Evolutionary conservation across 2,329 filamentous ascomycete genomes (phyloP).

Genomic region (Fusarium euwallaceae): DNA sequence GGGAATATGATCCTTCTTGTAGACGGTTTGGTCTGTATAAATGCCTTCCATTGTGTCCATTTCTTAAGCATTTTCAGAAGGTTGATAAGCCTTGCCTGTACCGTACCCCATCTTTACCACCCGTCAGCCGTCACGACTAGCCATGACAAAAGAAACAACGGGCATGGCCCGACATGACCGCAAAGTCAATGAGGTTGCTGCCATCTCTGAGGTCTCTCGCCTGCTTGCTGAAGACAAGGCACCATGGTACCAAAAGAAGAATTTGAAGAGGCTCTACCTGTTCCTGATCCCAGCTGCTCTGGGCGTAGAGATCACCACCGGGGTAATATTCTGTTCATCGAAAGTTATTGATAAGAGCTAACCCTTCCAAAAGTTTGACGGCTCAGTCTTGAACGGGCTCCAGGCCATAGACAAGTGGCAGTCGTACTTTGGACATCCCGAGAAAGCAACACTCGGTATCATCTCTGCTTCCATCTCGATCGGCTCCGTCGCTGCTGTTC

Average conservation of each 20-base stretch:
- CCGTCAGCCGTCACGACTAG: too few species aligned
- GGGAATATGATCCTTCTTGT: too few species aligned
- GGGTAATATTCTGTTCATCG: neutral
- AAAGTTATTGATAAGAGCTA: neutral
- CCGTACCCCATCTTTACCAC: neutral
- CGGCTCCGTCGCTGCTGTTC: conserved; percentile 28
- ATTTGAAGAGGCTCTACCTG: neutral
- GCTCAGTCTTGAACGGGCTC: conserved; percentile 18
- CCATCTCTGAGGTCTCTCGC: conserved; percentile 3
- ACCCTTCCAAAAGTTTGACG: neutral
- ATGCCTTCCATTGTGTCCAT: too few species aligned
- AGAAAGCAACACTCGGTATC: conserved; percentile 16
- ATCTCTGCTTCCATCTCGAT: conserved; percentile 34
- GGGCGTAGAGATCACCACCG: conserved; percentile 12
- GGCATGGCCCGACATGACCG: conserved; percentile 6
- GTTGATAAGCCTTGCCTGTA: neutral
- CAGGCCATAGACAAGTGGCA: conserved; percentile 32
- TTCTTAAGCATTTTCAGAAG: neutral
- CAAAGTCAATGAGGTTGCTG: conserved; percentile 3
- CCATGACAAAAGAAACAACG: conserved; percentile 8
- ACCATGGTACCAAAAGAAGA: conserved; percentile 12
- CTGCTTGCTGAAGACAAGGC: conserved; percentile 5
- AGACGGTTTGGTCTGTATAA: too few species aligned
- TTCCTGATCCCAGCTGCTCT: conserved; percentile 3
- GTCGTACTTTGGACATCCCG: conserved; percentile 27